A percentile compares a stretch with the other conserved stretches of the same genome.
phyloP scores from a whole-genome alignment of 2,329 filamentous ascomycete species.

The Lasiodiplodia theobromae region DNA sequence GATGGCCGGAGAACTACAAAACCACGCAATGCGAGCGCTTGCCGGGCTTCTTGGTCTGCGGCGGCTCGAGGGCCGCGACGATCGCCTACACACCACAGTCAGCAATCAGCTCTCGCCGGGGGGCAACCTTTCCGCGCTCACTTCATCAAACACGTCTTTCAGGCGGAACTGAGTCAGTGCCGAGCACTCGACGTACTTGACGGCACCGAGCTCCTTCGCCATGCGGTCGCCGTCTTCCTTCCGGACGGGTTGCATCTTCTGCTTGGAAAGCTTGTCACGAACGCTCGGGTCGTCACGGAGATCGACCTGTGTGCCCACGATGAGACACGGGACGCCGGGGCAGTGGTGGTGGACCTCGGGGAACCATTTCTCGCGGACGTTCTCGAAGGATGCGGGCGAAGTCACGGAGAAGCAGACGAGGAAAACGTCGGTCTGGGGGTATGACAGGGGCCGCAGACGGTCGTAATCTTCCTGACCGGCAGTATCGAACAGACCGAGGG shows the following conservation, averaged over 20 bases:
- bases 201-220: slow-evolving; percentile 95
- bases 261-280: slow-evolving; percentile 88
- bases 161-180: slow-evolving; percentile 97
- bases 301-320: slow-evolving; percentile 97
- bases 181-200: slow-evolving; percentile 99
- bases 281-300: slow-evolving; percentile 88
- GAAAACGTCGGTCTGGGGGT: slow-evolving; percentile 98
- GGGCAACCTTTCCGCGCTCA: too few species aligned
- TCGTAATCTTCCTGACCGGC: slow-evolving; percentile 99
- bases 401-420: slow-evolving; percentile 99
- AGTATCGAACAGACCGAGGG: slow-evolving; percentile 95
- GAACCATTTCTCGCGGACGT: slow-evolving; percentile 99
- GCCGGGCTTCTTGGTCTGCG: slow-evolving; percentile 69
- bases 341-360: slow-evolving; percentile 99
- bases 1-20: slow-evolving; percentile 38
- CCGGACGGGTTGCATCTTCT: slow-evolving; percentile 93
- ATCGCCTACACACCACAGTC: slow-evolving; percentile 71
- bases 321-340: slow-evolving; percentile 94
- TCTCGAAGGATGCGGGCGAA: slow-evolving; percentile 96
- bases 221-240: slow-evolving; percentile 94
- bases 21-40: slow-evolving; percentile 47
- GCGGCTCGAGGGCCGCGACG: slow-evolving; percentile 91
- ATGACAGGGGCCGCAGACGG: slow-evolving; percentile 92
- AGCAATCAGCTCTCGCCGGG: not conserved
- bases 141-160: slow-evolving; percentile 99